Conservation (phyloP, 169 alveolate species). For the Amoebophrya sp. region DNA sequence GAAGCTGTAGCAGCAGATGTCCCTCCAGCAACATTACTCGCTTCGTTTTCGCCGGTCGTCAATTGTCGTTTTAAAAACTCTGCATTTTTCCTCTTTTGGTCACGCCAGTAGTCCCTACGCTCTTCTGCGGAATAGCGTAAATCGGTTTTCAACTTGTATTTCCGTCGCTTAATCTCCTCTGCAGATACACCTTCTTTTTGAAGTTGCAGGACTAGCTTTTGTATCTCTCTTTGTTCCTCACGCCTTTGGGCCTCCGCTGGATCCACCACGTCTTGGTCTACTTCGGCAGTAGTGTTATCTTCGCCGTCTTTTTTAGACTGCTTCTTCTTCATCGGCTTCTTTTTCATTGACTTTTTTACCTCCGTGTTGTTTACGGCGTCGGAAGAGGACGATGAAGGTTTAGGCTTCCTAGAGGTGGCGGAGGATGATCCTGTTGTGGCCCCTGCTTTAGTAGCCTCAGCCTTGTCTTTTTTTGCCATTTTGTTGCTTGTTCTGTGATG, state of each 20-base stretch:
- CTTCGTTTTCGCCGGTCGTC: background rate
- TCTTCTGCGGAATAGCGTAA: background rate
- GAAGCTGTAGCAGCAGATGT: too few species aligned
- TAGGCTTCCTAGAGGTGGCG: too few species aligned
- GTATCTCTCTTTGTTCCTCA: background rate
- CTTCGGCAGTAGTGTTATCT: background rate
- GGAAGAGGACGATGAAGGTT: too few species aligned
- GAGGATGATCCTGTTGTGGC: background rate
- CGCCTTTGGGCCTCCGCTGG: background rate
- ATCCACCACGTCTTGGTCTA: background rate
- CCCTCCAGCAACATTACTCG: too few species aligned
- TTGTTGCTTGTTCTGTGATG: background rate
- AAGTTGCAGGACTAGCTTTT: background rate
- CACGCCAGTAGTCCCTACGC: background rate
- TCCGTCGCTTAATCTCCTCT: constrained; percentile 1
- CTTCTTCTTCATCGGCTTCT: background rate
- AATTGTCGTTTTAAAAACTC: background rate
- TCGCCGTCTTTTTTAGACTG: background rate
- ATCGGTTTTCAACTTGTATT: background rate
- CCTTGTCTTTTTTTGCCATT: background rate
- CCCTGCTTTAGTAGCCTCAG: background rate
- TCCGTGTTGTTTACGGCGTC: too few species aligned
- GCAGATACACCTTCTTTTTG: background rate
- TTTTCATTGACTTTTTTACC: background rate
- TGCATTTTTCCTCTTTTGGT: background rate